Percentiles rank a stretch among this genome's conserved stretches.
These are phyloP conservation scores for Chaetomium sp. DNA, from an alignment of 2,329 filamentous ascomycete genomes.

Conservation along the genomic window DNA sequence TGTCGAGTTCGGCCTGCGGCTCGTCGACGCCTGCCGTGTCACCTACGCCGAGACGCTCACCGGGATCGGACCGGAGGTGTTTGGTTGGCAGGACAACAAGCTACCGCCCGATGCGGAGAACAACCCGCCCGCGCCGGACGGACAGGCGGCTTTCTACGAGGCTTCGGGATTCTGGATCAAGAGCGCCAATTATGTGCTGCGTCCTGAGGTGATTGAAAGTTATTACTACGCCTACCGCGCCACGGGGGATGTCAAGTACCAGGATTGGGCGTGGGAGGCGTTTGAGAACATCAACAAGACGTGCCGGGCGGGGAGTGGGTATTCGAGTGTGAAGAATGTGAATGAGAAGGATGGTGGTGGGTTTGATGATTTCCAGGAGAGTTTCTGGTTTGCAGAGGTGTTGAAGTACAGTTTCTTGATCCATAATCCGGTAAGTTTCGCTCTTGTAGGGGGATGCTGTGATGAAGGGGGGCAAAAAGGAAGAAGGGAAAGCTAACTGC, in stretches of 20 bases:
- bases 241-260: slow-evolving; percentile 68
- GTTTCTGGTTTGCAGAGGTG: slow-evolving; percentile 82
- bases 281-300: slow-evolving; percentile 62
- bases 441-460: background rate
- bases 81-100: slow-evolving; percentile 51
- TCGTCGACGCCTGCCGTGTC: slow-evolving; percentile 66
- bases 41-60: slow-evolving; percentile 65
- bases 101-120: slow-evolving; percentile 30
- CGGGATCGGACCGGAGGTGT: slow-evolving; percentile 69
- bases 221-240: slow-evolving; percentile 82
- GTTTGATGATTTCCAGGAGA: slow-evolving; percentile 69
- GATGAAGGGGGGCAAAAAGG: no score
- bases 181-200: slow-evolving; percentile 55
- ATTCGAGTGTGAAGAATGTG: slow-evolving; percentile 59
- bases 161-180: slow-evolving; percentile 66
- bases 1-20: slow-evolving; percentile 63
- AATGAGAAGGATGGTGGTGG: slow-evolving; percentile 55
- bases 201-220: slow-evolving; percentile 77
- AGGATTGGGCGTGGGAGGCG: slow-evolving; percentile 77
- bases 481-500: slow-evolving; percentile 13
- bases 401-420: slow-evolving; percentile 79
- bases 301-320: slow-evolving; percentile 60
- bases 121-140: slow-evolving; percentile 37
- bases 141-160: slow-evolving; percentile 55
- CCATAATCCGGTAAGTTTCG: slow-evolving; percentile 39